A percentile compares a stretch with the other conserved stretches of the same genome.
These are phyloP conservation scores for Piloderma croceum DNA, from an alignment of 768 basidiomycete species.

Conservation along the genomic window DNA sequence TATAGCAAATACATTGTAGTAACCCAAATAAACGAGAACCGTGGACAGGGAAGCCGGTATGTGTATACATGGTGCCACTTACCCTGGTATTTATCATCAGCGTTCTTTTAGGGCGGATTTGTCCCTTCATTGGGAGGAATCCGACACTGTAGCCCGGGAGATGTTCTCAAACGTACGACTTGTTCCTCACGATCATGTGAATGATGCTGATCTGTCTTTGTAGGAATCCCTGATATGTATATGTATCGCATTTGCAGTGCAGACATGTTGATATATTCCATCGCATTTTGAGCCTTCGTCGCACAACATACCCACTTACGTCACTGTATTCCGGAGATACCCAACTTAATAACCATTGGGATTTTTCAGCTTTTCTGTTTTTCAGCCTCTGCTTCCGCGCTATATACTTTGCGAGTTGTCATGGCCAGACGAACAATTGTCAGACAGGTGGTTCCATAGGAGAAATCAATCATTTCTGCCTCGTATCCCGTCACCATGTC, in stretches of 20 bases:
- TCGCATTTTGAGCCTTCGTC: background rate
- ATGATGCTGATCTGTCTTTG: conserved; percentile 4
- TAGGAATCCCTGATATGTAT: conserved; percentile 72
- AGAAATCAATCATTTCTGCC: no score
- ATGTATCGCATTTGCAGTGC: conserved; percentile 57
- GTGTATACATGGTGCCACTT: conserved; percentile 19
- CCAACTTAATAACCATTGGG: no score
- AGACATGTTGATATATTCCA: conserved; percentile 31
- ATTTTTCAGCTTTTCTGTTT: no score
- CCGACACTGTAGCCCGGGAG: conserved; percentile 72
- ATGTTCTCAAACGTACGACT: conserved; percentile 63
- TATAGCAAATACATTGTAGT: conserved; percentile 81
- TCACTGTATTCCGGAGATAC: no score
- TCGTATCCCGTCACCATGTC: no score
- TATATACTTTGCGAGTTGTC: no score
- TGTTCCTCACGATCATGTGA: conserved; percentile 7
- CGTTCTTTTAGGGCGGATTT: conserved; percentile 60
- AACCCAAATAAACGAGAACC: conserved; percentile 80
- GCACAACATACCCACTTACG: no score
- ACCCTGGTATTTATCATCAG: conserved; percentile 8
- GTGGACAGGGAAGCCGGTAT: conserved; percentile 80
- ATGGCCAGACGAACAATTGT: no score
- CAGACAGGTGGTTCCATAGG: no score
- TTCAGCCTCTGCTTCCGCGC: no score
- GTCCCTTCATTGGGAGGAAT: conserved; percentile 85